These are phyloP conservation scores for Zygosaccharomyces bailii DNA, from an alignment of 805 yeast genomes.

Conservation along the genomic window DNA sequence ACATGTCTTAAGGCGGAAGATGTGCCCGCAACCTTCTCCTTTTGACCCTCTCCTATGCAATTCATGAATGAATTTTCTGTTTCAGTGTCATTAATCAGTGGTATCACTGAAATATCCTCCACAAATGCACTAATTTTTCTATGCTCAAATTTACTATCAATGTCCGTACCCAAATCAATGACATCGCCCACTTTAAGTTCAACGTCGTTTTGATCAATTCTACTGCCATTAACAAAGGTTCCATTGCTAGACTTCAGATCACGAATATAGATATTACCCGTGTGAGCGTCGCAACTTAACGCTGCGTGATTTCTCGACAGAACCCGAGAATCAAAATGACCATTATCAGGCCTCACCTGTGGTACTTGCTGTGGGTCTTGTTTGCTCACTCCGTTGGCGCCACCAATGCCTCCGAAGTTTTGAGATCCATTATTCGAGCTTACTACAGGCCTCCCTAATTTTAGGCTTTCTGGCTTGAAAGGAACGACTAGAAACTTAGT, in stretches of 20 bases:
- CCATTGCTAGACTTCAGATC: constrained; percentile 94
- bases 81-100: constrained; percentile 33
- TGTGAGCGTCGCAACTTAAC: constrained; percentile 62
- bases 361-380: constrained; percentile 36
- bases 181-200: constrained; percentile 75
- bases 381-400: constrained; percentile 17
- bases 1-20: constrained; percentile 6
- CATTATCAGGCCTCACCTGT: constrained; percentile 66
- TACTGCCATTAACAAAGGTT: constrained; percentile 77
- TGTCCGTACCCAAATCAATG: constrained; percentile 93
- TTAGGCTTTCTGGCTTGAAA: constrained; percentile 72
- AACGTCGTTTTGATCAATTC: constrained; percentile 54
- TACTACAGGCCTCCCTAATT: constrained; percentile 84
- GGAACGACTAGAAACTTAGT: constrained; percentile 79
- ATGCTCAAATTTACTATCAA: constrained; percentile 62
- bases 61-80: constrained; percentile 6
- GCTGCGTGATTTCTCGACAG: constrained; percentile 93
- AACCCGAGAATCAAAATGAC: constrained; percentile 91
- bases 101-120: constrained; percentile 60
- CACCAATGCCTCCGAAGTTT: constrained; percentile 11
- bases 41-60: background rate
- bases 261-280: constrained; percentile 67
- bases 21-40: constrained; percentile 3
- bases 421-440: constrained; percentile 15
- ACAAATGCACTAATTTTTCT: constrained; percentile 82